Conservation (phyloP, 106 monocot species). For the Platanthera zijinensis region DNA sequence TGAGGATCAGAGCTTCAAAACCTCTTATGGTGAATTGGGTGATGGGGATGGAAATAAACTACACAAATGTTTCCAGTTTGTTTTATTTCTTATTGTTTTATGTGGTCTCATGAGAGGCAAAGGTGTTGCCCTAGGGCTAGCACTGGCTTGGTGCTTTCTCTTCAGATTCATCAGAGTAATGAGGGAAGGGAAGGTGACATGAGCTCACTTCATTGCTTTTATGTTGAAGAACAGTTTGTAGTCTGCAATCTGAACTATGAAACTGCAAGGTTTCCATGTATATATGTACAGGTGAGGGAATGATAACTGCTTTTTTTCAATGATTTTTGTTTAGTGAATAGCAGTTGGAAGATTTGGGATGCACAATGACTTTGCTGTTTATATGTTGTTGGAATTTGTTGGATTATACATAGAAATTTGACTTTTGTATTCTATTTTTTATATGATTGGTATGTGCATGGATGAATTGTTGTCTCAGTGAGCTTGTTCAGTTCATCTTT, state of each 20-base stretch:
- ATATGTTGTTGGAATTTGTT: neutral
- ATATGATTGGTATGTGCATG: neutral
- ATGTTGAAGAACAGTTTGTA: neutral
- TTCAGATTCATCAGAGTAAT: neutral
- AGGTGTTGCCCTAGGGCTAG: constrained; percentile 25
- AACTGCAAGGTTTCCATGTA: neutral
- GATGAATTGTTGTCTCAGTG: neutral
- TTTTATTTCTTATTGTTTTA: constrained; percentile 28
- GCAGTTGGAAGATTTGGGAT: neutral
- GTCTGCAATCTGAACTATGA: neutral
- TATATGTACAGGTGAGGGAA: neutral
- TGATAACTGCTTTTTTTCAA: neutral
- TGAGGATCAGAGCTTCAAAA: constrained; percentile 5
- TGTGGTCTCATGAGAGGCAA: constrained; percentile 40
- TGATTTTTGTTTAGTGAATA: neutral
- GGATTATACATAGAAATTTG: neutral
- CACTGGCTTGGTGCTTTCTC: constrained; percentile 22
- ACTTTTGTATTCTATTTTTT: neutral
- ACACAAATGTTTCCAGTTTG: constrained; percentile 5
- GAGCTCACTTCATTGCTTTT: neutral
- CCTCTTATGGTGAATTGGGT: neutral
- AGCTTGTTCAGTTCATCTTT: neutral
- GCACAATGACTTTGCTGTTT: neutral
- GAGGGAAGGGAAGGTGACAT: constrained; percentile 11
- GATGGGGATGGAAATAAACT: neutral